Base-by-base conservation (phyloP, 139 green algal genomes). In the Chlorella sorokiniana region DNA sequence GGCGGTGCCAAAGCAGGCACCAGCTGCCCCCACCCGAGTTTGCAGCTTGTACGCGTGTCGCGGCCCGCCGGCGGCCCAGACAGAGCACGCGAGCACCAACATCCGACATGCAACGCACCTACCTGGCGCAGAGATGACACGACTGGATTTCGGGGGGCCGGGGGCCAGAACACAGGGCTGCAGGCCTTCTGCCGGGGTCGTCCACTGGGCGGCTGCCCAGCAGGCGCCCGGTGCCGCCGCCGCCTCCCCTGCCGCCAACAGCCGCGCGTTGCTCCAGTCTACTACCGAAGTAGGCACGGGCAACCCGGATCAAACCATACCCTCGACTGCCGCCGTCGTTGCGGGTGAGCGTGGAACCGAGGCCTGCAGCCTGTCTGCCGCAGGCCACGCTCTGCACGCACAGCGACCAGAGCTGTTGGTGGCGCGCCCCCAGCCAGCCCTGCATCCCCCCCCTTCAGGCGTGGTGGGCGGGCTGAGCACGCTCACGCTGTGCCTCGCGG, bases 401-500 rank as follows among this genome's bases (percentile, higher is more conserved):
- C 25, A 20, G 27, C 52, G 27, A 20, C 6, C 52, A 61, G 27
- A 27, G 25, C 68, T 40, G 27, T 27, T 31, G 65, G 22, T 38
- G 41, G 35, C 27, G 41, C 41, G 7, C 23, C 0, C 37, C 5
- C 1, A 11, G 7, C 68, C 41, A 38, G 23, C 68, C 8, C 20
- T 0, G 5, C 23, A 10, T 54, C 14, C 2, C 3, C 1, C 16
- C 18, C 62, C 33, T 65, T n/a, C 52, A 79, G 72, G 72, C 52
- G 75, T 81, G 75, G 75, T 63, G 59, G 75, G 75, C 41, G 75
- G 75, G 3, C 61, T 81, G 41, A 48, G 20, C 31, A 40, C 18
- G 25, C 75, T 81, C 40, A 81, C 75, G 14, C 52, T 81, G 9
- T 73, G 59, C 42, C 61, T 81, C n/a, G 75, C 75, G 3, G 61